A percentile compares a stretch with the other conserved stretches of the same genome.
phyloP scores from a whole-genome alignment of 2,329 filamentous ascomycete genomes.

The Furcasterigmium sp. region DNA sequence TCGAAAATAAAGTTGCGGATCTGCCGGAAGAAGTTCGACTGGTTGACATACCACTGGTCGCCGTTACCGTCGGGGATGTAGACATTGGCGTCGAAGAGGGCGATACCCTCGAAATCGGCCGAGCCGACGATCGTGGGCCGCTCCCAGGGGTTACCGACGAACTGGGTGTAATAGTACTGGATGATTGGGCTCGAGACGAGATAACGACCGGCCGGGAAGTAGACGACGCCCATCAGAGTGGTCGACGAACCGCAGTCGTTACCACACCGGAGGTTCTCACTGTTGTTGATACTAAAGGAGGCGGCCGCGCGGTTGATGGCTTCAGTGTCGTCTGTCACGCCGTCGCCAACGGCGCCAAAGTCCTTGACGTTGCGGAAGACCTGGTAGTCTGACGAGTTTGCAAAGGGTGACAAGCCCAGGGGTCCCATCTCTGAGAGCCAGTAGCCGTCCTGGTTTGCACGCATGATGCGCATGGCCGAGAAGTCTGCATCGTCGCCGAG shows the following conservation, averaged over 20 bases:
- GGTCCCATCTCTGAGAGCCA: background rate
- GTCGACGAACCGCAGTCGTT: constrained; percentile 23
- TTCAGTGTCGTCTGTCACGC: constrained; percentile 43
- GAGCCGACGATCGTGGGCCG: constrained; percentile 42
- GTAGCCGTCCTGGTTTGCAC: too few relatives aligned
- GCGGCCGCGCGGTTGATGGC: constrained; percentile 46
- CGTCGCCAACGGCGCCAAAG: constrained; percentile 26
- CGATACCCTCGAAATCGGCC: constrained; percentile 47
- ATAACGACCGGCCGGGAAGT: constrained; percentile 45
- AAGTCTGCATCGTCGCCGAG: too few relatives aligned
- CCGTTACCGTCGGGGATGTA: constrained; percentile 54
- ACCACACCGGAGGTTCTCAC: constrained; percentile 27
- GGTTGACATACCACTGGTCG: constrained; percentile 15
- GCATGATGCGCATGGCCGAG: too few relatives aligned
- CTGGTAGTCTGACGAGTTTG: background rate
- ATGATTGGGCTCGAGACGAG: constrained; percentile 50
- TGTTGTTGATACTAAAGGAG: too few relatives aligned
- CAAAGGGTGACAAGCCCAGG: background rate
- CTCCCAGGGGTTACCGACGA: constrained; percentile 51
- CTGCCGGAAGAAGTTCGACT: constrained; percentile 60
- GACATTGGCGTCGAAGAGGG: too few relatives aligned
- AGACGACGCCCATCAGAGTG: constrained; percentile 16
- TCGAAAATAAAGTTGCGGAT: constrained; percentile 61
- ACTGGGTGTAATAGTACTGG: constrained; percentile 58
- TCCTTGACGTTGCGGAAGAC: constrained; percentile 36